Conservation (phyloP, 768 basidiomycete species). For the Melanogaster broomeanus region DNA sequence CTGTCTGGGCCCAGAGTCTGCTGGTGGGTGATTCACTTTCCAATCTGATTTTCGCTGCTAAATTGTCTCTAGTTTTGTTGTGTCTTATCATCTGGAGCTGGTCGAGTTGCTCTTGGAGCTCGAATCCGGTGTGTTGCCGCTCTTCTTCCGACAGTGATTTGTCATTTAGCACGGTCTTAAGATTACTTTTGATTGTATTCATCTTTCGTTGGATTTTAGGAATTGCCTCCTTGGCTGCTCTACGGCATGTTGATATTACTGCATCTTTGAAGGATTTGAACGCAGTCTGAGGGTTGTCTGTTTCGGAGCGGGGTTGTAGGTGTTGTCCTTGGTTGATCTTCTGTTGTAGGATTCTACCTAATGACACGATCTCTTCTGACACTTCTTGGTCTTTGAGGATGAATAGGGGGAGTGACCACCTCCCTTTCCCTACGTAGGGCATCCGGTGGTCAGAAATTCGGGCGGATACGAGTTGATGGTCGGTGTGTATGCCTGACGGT, state of each 20-base stretch:
- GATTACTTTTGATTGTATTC: background rate
- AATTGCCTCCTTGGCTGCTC: background rate
- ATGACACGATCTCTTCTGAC: background rate
- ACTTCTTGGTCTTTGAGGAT: constrained; percentile 7
- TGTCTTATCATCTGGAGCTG: background rate
- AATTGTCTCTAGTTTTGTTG: constrained; percentile 8
- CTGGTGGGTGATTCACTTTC: constrained; percentile 4
- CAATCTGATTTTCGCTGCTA: background rate
- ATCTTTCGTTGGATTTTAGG: background rate
- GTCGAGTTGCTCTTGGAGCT: background rate
- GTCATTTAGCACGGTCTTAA: too few species aligned
- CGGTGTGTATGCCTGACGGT: background rate
- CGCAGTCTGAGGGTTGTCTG: background rate
- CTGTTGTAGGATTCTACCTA: background rate
- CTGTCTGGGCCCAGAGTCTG: constrained; percentile 19
- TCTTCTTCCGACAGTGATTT: too few species aligned
- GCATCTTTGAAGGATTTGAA: background rate
- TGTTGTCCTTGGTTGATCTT: background rate
- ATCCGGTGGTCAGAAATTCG: background rate
- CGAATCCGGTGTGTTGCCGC: background rate
- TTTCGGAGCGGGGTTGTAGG: background rate
- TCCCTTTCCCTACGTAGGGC: constrained; percentile 11
- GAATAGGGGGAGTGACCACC: constrained; percentile 5
- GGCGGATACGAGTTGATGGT: constrained; percentile 10
- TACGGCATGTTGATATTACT: background rate